phyloP scores from a whole-genome alignment of 495 filamentous ascomycete species.

The Trichoderma asperelloides region DNA sequence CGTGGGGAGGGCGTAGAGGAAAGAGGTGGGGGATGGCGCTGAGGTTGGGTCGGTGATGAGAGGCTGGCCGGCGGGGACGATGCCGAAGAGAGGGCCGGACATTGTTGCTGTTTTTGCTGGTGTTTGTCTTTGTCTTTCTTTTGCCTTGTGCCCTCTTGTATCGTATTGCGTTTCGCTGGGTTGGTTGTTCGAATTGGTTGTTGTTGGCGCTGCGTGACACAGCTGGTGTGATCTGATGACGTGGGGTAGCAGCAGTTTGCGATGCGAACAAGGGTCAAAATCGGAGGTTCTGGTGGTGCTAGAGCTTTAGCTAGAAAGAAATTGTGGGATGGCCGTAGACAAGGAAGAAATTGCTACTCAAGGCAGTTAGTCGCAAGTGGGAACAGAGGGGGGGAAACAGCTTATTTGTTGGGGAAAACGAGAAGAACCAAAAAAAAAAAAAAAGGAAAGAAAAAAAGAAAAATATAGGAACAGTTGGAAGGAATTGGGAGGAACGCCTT shows the following conservation, averaged over 20 bases:
- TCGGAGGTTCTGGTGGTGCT: not conserved
- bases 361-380: not conserved
- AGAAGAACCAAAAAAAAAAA: too few relatives aligned
- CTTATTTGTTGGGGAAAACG: too few relatives aligned
- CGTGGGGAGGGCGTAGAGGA: conserved; percentile 37
- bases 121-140: too few relatives aligned
- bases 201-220: not conserved
- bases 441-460: too few relatives aligned
- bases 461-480: too few relatives aligned
- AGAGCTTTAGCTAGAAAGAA: not conserved
- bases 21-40: conserved; percentile 27
- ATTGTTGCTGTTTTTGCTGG: conserved; percentile 1
- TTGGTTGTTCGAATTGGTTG: not conserved
- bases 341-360: not conserved
- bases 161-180: not conserved
- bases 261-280: too few relatives aligned
- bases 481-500: too few relatives aligned
- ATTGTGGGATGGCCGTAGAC: not conserved
- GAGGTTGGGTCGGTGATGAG: conserved; percentile 35
- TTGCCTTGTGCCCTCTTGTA: too few relatives aligned
- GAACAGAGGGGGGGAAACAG: not conserved
- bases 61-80: conserved; percentile 42
- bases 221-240: too few relatives aligned
- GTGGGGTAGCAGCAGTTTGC: too few relatives aligned
- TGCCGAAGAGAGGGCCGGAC: conserved; percentile 35